Evolutionary conservation across 257 asterid species (phyloP).

Genomic region (Eustoma russellianum): DNA sequence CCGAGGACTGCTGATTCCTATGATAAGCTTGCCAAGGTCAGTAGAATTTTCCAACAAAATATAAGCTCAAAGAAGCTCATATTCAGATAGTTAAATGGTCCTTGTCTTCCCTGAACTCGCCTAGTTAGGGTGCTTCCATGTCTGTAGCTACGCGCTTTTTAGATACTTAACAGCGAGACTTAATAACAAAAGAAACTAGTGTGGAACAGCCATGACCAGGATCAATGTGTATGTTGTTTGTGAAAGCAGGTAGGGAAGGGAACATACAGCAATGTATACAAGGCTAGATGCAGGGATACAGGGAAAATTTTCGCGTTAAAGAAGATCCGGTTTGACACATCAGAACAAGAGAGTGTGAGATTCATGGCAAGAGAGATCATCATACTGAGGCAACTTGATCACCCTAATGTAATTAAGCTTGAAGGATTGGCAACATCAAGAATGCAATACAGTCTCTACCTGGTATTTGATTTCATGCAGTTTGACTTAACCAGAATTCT

Average conservation of each 20-base stretch:
- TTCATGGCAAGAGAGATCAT: conserved; percentile 91
- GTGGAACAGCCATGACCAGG: too few relatives aligned
- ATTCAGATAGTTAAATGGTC: not conserved
- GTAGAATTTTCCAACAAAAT: not conserved
- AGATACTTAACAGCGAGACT: too few relatives aligned
- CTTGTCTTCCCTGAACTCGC: too few relatives aligned
- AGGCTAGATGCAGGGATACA: conserved; percentile 48
- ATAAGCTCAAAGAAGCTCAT: not conserved
- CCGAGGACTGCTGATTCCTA: conserved; percentile 70
- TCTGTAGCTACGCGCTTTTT: too few relatives aligned
- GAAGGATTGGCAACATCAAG: conserved; percentile 83
- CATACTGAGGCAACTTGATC: conserved; percentile 49
- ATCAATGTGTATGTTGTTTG: not conserved
- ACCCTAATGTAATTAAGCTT: conserved; percentile 74
- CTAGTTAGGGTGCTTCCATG: too few relatives aligned
- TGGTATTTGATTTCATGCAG: conserved; percentile 68
- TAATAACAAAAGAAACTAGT: too few relatives aligned
- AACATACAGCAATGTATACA: conserved; percentile 87
- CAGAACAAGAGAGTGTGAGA: conserved; percentile 61
- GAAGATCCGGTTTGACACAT: conserved; percentile 73
- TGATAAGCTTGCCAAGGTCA: conserved; percentile 61
- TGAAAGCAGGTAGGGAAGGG: conserved; percentile 62
- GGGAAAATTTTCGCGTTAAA: conserved; percentile 67
- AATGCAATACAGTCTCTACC: conserved; percentile 79
- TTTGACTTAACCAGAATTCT: conserved; percentile 49